Base-by-base conservation (phyloP, 805 yeast genomes). In the Zygotorulaspora sp. region DNA sequence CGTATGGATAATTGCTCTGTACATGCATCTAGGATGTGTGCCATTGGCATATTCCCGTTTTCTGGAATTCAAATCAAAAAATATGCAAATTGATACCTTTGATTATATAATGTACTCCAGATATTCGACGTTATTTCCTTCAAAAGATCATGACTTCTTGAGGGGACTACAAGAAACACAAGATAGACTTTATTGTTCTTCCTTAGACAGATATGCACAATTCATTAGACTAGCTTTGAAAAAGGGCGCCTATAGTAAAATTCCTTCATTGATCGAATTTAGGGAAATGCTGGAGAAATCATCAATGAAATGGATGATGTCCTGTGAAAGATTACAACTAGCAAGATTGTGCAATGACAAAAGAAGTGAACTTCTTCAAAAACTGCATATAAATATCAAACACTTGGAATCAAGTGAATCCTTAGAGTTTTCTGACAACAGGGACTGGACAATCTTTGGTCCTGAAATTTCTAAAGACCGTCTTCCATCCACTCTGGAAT, bases 81-180 rank as follows among this genome's bases (percentile, higher is more conserved):
- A 80, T 63, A 61, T 88, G 6, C 97, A 90, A 60, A 67, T 71
- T 35, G 96, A 89, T 52, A 74, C 85, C 0, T 57, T 83, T 32
- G 73, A 80, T 9, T 74, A 77, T 44, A 68, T 72, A 44, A 50
- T 80, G 7, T 60, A 69, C 7, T 66, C 77, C 0, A 68, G 85
- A 33, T 47, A 68, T 17, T 65, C 78, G 1, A 53, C 76, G 0
- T 44, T 69, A 1, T 57, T 53, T 25, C 84, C 85, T 0, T 49
- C 65, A 2, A 61, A 67, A 11, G 51, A 58, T 2, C 62, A 65
- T 15, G 49, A 63, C 13, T 52, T 42, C 26, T 24, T 49, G 3
- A 20, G 32, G 12, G 40, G 38, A 11, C 58, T 77, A 6, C 53
- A 66, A n/a, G 51, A 54, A 2, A 55, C 59, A 3, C 64, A 71